These are phyloP conservation scores for Exophiala sp. DNA, from an alignment of 2,329 filamentous ascomycete species.

Conservation along the genomic window DNA sequence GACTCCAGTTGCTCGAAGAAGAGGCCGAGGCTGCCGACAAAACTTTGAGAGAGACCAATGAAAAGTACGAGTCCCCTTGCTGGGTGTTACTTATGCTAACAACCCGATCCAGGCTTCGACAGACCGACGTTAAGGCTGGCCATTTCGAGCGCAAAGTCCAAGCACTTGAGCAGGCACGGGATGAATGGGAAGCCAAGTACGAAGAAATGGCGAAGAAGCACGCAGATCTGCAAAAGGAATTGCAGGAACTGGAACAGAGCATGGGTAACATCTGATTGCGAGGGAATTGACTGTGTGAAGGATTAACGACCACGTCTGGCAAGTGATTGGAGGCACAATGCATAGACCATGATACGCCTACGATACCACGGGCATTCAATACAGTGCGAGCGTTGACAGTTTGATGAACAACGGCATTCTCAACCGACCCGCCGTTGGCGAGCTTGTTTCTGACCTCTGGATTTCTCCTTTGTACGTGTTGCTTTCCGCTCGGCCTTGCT, in stretches of 20 bases:
- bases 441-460: conserved; percentile 65
- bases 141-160: conserved; percentile 99
- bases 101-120: conserved; percentile 65
- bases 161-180: conserved; percentile 82
- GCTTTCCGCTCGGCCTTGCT: conserved; percentile 71
- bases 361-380: conserved; percentile 26
- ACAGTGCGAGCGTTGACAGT: conserved; percentile 19
- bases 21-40: conserved; percentile 96
- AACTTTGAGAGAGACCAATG: conserved; percentile 92
- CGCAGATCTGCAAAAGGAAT: conserved; percentile 73
- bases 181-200: conserved; percentile 96
- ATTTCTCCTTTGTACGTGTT: conserved; percentile 56
- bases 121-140: conserved; percentile 98
- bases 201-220: conserved; percentile 96
- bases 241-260: conserved; percentile 83
- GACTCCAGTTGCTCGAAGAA: conserved; percentile 93
- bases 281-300: conserved; percentile 20
- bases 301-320: conserved; percentile 28
- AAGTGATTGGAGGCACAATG: conserved; percentile 12
- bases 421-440: conserved; percentile 46
- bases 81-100: conserved; percentile 1
- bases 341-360: conserved; percentile 24
- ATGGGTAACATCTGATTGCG: conserved; percentile 76
- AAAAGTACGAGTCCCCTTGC: conserved; percentile 66
- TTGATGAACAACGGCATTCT: conserved; percentile 16